Evolutionary conservation across 345 rosid species (phyloP), one percentile per base, ranked within the genome.

Genomic region (Eucalyptus decipiens): DNA sequence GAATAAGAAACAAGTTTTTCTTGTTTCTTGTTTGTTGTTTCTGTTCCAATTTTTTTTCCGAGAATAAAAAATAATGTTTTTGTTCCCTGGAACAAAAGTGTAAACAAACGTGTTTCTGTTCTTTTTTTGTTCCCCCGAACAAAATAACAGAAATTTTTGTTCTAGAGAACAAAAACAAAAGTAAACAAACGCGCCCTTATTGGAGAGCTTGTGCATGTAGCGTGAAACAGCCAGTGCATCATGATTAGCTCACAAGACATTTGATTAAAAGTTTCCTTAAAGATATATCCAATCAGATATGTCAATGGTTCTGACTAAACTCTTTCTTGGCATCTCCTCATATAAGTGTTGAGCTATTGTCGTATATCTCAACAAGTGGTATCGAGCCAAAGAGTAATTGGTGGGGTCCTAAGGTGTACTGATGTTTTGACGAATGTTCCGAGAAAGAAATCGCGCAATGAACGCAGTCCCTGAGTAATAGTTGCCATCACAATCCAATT

Each of bases 381-480:
- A 15, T 67, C 11, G 3, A 67, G 21, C 19, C 6, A 16, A n/a
- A n/a, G 23, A 65, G 76, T 65, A 15, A 32, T 67, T 32, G 21
- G 37, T 17, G 40, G 23, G 40, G n/a, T n/a, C n/a, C n/a, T n/a
- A n/a, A n/a, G n/a, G 40, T 15, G 76, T n/a, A n/a, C 76, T 8
- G 6, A 65, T 65, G 37, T 67, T 15, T 67, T 16, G 40, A 30
- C 4, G 5, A 30, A 62, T 62, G 9, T 30, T 62, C 14, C 13
- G 1, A 56, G 62, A 24, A 56, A 24, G 62, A 23, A 56, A 56
- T 56, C 1, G 12, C 3, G 2, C 6, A 56, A 56, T 56, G 30
- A 56, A 56, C 0, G 6, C 13, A 24, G 2, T 10, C 30, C 30
- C 0, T 0, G 1, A 56, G 30, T 24, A 56, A 56, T 24, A 9